phyloP scores from a whole-genome alignment of 2,329 filamentous ascomycete genomes.

The Periconia macrospinosa region DNA sequence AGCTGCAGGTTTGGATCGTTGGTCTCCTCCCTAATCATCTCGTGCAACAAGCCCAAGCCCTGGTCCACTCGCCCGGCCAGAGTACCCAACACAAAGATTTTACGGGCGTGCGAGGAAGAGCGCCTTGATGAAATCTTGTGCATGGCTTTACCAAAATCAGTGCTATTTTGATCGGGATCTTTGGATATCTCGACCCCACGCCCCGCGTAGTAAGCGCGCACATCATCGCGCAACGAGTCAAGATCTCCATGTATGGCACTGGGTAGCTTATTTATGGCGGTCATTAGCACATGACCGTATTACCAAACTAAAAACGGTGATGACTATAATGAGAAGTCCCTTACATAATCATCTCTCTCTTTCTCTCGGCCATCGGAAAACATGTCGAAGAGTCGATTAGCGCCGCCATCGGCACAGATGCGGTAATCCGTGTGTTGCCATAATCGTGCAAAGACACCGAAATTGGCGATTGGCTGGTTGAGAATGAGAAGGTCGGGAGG shows the following conservation, averaged over 20 bases:
- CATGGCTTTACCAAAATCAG: slow-evolving; percentile 86
- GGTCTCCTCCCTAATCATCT: slow-evolving; percentile 64
- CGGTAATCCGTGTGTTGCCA: slow-evolving; percentile 61
- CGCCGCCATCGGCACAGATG: slow-evolving; percentile 89
- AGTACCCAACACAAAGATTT: slow-evolving; percentile 82
- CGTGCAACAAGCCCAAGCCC: slow-evolving; percentile 83
- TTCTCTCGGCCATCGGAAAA: slow-evolving; percentile 31
- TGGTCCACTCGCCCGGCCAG: slow-evolving; percentile 92
- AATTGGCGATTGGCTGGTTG: slow-evolving; percentile 48
- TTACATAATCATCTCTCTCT: slow-evolving; percentile 34
- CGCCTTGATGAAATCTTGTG: slow-evolving; percentile 57
- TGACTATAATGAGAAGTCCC: slow-evolving; percentile 7
- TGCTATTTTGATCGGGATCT: slow-evolving; percentile 80
- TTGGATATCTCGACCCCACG: slow-evolving; percentile 65
- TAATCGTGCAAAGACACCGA: slow-evolving; percentile 52
- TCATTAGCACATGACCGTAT: too few species aligned
- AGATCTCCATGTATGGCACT: slow-evolving; percentile 84
- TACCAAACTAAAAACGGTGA: too few species aligned
- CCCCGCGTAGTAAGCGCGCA: slow-evolving; percentile 67
- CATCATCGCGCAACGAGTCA: slow-evolving; percentile 72
- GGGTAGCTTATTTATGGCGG: slow-evolving; percentile 29
- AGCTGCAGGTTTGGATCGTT: slow-evolving; percentile 53
- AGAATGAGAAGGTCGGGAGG: slow-evolving; percentile 48
- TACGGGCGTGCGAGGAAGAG: slow-evolving; percentile 33
- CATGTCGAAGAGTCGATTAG: slow-evolving; percentile 70